Evolutionary conservation across 345 rosid species (phyloP), one percentile per base, ranked within the genome.

Genomic region (Populus deltoides): DNA sequence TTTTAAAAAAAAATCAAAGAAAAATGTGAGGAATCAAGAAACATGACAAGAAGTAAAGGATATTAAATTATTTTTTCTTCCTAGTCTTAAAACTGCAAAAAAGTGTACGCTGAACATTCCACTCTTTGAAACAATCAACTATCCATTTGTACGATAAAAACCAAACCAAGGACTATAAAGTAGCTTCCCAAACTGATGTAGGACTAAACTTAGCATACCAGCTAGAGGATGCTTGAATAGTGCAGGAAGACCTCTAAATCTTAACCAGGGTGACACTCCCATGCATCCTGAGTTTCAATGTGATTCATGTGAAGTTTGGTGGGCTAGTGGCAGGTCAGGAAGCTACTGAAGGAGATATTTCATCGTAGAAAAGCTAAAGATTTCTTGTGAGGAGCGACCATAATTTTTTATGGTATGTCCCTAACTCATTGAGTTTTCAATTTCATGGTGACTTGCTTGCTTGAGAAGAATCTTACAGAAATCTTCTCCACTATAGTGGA

Each of bases 261-360:
- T 74, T 41, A 83, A 71, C 63, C 16, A 70, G 75, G 77, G 80
- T 72, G 72, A 68, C 55, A 59, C 39, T 74, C 59, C 17, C 47
- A 66, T 70, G 41, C 39, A n/a, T 68, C 79, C 49, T 10, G 66
- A 79, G 84, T 75, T 82, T 72, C 77, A 71, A 67, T 76, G 62
- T 83, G 79, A 82, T 86, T 87, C 81, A 84, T 82, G 74, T 80
- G 67, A 76, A 86, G 85, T 77, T 80, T 90, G 88, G 82, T 90
- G 89, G 87, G 87, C 62, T 82, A 92, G 93, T 84, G 88, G 94
- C 96, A 90, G 96, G 91, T 90, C 81, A 81, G 88, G 95, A 75
- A 86, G 97, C 90, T 83, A 89, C 83, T 83, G 93, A 90, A 86
- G 93, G 89, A 83, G 92, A 87, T 83, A 45, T 86, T 80, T 82